phyloP scores from a whole-genome alignment of 306 rosid genomes.

The Hippophae tibetana region DNA sequence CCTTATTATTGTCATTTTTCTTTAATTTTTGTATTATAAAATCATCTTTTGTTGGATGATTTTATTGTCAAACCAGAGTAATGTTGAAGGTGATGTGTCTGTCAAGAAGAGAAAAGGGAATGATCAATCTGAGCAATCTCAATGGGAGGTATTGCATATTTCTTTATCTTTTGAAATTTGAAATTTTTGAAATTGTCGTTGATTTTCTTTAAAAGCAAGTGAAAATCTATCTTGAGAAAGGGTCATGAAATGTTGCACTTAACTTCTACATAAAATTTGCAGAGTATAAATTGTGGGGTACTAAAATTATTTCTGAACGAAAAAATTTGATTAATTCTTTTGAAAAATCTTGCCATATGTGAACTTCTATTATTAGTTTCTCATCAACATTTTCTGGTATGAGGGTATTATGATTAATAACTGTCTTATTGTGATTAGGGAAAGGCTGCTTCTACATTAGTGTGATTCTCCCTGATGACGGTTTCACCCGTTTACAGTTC shows the following conservation, averaged over 20 bases:
- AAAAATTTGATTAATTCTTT: no score
- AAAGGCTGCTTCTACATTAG: conserved; percentile 61
- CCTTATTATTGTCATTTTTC: no score
- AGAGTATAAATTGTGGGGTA: no score
- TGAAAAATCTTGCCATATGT: not conserved
- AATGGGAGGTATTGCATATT: conserved; percentile 51
- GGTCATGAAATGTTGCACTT: no score
- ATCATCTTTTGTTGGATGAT: no score
- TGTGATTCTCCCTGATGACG: conserved; percentile 4
- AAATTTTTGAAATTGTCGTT: conserved; percentile 1
- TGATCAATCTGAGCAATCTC: conserved; percentile 52
- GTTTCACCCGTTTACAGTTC: conserved; percentile 35
- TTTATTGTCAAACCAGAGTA: conserved; percentile 25
- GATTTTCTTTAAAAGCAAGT: not conserved
- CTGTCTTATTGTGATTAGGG: conserved; percentile 37
- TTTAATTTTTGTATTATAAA: no score
- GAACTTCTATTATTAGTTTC: not conserved
- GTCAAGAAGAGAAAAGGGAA: conserved; percentile 67
- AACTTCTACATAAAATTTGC: no score
- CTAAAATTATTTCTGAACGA: no score
- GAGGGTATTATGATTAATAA: not conserved
- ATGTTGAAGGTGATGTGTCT: conserved; percentile 50
- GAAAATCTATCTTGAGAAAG: not conserved
- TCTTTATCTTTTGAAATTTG: conserved; percentile 4
- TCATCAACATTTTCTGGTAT: not conserved